phyloP scores from a whole-genome alignment of 805 yeast genomes.

The Schizosaccharomyces lindneri region DNA sequence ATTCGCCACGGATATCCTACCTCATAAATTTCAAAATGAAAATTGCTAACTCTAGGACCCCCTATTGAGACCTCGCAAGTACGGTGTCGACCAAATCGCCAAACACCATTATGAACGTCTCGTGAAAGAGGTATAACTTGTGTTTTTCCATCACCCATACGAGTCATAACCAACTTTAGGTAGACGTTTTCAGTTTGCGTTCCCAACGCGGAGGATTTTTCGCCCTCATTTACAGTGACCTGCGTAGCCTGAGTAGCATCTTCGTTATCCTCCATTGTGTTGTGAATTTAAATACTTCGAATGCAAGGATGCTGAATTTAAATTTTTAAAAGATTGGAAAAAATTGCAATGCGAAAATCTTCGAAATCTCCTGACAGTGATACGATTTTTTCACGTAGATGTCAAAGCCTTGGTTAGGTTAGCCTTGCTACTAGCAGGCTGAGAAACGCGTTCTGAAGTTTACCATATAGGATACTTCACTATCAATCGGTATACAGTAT shows the following conservation, averaged over 20 bases:
- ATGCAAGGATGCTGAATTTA: neutral
- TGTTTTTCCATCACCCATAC: neutral
- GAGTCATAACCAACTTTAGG: neutral
- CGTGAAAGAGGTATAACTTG: neutral
- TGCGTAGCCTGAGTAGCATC: constrained; percentile 1
- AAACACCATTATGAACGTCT: neutral
- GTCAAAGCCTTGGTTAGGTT: no score
- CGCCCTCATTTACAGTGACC: neutral
- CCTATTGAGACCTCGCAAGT: neutral
- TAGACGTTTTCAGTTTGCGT: neutral
- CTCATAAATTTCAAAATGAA: neutral
- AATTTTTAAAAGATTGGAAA: neutral
- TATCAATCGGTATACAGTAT: no score
- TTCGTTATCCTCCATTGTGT: neutral
- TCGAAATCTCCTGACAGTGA: no score
- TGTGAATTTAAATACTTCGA: neutral
- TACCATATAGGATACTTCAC: no score
- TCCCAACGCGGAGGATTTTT: neutral
- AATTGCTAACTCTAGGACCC: neutral
- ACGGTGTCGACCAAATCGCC: neutral
- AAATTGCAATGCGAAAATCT: neutral
- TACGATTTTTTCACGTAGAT: no score
- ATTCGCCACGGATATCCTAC: neutral
- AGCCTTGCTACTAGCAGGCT: no score
- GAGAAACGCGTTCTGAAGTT: no score